Evolutionary conservation across 257 asterid genomes (phyloP).

Genomic region (Petunia axillaris): DNA sequence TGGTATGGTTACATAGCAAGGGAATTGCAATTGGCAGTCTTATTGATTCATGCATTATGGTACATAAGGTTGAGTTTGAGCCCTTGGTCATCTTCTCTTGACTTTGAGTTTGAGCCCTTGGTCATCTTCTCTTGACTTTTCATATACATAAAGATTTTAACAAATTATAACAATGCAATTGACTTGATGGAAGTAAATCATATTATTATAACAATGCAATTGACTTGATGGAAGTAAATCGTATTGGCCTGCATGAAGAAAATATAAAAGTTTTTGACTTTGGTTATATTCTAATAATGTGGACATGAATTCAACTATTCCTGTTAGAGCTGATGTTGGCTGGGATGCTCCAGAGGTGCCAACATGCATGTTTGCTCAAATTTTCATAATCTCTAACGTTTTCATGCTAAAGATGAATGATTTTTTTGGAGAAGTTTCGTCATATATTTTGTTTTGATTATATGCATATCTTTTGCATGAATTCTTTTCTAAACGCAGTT

Average conservation of each 20-base stretch:
- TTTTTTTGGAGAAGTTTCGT: no score
- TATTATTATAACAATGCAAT: no score
- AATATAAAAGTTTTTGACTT: slow-evolving; percentile 18
- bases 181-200: no score
- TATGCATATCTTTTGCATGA: background rate
- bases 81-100: background rate
- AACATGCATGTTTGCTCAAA: no score
- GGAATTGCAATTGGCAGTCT: no score
- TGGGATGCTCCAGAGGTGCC: background rate
- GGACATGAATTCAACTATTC: background rate
- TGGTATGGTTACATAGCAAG: no score
- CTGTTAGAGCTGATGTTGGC: background rate
- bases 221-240: no score
- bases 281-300: background rate
- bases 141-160: background rate
- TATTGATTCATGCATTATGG: no score
- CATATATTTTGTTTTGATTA: background rate
- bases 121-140: background rate
- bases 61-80: slow-evolving; percentile 10
- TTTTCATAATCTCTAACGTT: no score
- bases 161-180: no score
- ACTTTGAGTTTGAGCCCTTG: background rate
- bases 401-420: no score
- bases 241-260: background rate
- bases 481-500: no score